Evolutionary conservation across 176 grass and related monocot species (phyloP).

Genomic region (Juncus inflexus): DNA sequence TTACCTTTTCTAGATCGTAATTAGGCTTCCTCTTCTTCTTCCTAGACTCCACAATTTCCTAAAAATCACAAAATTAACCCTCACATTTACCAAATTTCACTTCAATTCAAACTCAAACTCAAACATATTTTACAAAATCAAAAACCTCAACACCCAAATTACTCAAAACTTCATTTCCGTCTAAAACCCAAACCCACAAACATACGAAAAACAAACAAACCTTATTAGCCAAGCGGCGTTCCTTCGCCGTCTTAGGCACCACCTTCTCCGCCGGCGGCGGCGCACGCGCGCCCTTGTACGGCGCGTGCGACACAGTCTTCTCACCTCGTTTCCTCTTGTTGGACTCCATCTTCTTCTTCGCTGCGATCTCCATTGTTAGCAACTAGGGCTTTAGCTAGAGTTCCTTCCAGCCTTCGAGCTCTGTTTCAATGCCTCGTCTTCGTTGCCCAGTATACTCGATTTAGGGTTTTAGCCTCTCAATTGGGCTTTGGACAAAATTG

Average conservation of each 20-base stretch:
- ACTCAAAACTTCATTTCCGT: no score
- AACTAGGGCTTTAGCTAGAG: neutral
- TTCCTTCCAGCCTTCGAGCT: neutral
- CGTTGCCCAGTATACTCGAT: neutral
- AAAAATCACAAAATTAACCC: constrained; percentile 1
- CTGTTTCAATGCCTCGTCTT: no score
- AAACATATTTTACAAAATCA: neutral
- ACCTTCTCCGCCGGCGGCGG: constrained; percentile 10
- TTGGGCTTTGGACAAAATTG: neutral
- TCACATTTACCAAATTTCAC: neutral
- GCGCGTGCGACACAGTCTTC: constrained; percentile 3
- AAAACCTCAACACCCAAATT: neutral
- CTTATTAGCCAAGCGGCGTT: constrained; percentile 61
- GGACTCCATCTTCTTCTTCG: constrained; percentile 9
- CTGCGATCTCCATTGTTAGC: constrained; percentile 10
- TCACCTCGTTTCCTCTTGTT: constrained; percentile 56
- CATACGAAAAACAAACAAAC: constrained; percentile 11
- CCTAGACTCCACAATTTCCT: constrained; percentile 68
- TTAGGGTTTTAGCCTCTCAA: constrained; percentile 24
- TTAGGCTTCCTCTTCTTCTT: constrained; percentile 71
- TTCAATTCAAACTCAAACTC: constrained; percentile 9
- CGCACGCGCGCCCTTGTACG: constrained; percentile 11
- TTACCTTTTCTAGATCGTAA: constrained; percentile 76
- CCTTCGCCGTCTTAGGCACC: constrained; percentile 35
- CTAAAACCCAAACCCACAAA: neutral